phyloP scores from a whole-genome alignment of 2,329 filamentous ascomycete genomes.

The Cladosporium sp. region DNA sequence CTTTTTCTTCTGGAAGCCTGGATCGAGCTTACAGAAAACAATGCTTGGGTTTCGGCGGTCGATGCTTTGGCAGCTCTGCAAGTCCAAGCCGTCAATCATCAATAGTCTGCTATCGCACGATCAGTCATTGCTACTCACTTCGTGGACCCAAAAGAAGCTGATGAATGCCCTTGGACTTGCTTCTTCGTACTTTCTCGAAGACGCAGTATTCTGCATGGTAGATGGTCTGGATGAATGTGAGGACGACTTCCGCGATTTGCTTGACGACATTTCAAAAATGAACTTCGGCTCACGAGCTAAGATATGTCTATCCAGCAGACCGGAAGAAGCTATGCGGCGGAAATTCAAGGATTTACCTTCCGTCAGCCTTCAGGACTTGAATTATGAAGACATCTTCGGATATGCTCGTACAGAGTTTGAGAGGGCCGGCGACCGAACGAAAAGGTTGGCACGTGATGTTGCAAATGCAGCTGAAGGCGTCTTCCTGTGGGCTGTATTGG shows the following conservation, averaged over 20 bases:
- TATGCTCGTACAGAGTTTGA: neutral
- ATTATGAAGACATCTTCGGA: neutral
- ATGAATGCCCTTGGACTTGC: neutral
- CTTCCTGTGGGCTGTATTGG: neutral
- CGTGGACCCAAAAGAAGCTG: neutral
- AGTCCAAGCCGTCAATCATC: neutral
- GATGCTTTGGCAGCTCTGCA: neutral
- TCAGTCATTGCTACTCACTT: neutral
- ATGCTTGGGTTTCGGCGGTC: neutral
- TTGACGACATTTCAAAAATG: neutral
- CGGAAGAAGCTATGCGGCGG: neutral
- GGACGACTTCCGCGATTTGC: neutral
- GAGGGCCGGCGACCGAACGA: neutral
- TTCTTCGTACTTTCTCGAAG: neutral
- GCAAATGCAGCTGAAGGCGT: neutral
- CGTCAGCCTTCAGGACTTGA: neutral
- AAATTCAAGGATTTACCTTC: neutral
- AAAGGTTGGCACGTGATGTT: neutral
- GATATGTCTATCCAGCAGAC: neutral
- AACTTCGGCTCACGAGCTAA: neutral
- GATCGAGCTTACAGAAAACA: neutral
- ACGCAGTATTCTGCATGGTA: neutral
- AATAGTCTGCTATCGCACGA: neutral
- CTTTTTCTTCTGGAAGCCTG: slow-evolving; percentile 2
- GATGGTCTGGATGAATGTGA: slow-evolving; percentile 5